phyloP scores from a whole-genome alignment of 371 early-diverging fungal species.

The Rhizopus arrhizus region DNA sequence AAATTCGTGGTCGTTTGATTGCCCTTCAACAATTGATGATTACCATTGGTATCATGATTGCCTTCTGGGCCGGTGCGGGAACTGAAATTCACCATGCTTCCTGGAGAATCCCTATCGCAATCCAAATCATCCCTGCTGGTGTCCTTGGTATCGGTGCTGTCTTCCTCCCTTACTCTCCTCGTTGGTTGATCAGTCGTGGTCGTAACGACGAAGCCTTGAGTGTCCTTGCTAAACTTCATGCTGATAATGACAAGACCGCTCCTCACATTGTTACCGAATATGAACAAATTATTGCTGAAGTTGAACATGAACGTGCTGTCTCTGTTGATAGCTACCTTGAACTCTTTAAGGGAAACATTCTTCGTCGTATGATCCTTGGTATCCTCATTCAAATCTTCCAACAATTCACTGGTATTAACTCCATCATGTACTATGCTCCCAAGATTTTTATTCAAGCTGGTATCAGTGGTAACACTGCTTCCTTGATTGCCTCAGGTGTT shows the following conservation, averaged over 20 bases:
- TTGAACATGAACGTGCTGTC: conserved; percentile 69
- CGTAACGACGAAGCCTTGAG: conserved; percentile 77
- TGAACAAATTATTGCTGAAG: conserved; percentile 70
- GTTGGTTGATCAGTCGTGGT: conserved; percentile 57
- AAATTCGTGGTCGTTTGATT: conserved; percentile 56
- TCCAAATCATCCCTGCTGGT: conserved; percentile 53
- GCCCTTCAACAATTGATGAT: conserved; percentile 51
- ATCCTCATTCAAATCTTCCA: conserved; percentile 73
- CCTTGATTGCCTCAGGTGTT: conserved; percentile 72
- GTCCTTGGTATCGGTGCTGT: conserved; percentile 49
- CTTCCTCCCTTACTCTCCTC: conserved; percentile 64
- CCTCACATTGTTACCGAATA: conserved; percentile 73
- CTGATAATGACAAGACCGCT: conserved; percentile 54
- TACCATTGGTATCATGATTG: conserved; percentile 53
- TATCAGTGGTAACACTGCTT: conserved; percentile 47
- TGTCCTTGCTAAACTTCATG: conserved; percentile 77
- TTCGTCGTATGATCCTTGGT: conserved; percentile 68
- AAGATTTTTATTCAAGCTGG: conserved; percentile 73
- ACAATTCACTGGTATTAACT: conserved; percentile 61
- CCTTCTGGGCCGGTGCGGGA: conserved; percentile 52
- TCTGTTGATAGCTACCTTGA: conserved; percentile 74
- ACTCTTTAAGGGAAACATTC: conserved; percentile 65
- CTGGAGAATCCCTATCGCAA: conserved; percentile 57
- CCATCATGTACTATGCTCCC: conserved; percentile 64
- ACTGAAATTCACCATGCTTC: conserved; percentile 30